Percentiles rank a stretch among this genome's conserved stretches.
phyloP scores from a whole-genome alignment of 75 land plant genomes.

The Picea sitchensis region DNA sequence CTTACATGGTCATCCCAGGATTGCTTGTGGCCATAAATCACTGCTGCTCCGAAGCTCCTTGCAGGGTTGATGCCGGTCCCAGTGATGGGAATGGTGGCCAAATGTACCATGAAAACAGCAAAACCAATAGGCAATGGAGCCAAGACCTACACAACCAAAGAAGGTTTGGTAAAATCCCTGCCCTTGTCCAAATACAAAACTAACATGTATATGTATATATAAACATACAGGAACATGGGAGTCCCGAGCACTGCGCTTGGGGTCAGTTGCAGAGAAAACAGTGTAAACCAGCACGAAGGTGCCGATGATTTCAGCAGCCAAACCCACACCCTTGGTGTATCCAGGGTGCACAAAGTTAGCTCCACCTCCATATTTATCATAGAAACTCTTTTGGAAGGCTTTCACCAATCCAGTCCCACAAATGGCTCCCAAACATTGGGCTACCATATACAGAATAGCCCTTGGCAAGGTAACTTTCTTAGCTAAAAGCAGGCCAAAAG shows the following conservation, averaged over 20 bases:
- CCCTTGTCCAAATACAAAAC: not conserved
- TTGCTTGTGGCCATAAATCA: constrained; percentile 26
- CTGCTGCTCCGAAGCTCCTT: constrained; percentile 43
- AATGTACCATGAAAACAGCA: not conserved
- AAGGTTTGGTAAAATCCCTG: not conserved
- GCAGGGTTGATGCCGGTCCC: constrained; percentile 22
- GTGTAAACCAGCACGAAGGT: constrained; percentile 51
- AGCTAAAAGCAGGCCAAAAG: constrained; percentile 39
- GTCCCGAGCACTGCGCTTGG: constrained; percentile 43
- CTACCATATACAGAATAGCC: constrained; percentile 39
- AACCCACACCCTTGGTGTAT: constrained; percentile 36
- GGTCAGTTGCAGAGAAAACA: constrained; percentile 51
- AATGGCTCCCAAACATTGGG: constrained; percentile 51
- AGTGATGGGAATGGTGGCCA: not conserved
- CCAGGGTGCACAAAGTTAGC: constrained; percentile 32
- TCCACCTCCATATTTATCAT: constrained; percentile 28
- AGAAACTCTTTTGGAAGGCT: constrained; percentile 32
- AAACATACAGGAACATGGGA: constrained; percentile 42
- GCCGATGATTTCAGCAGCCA: constrained; percentile 42
- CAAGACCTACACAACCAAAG: not conserved
- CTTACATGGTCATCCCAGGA: constrained; percentile 41
- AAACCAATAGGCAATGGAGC: not conserved
- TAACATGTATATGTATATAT: not conserved
- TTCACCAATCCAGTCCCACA: constrained; percentile 37
- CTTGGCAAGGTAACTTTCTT: constrained; percentile 40